Conservation (phyloP, 768 basidiomycete genomes). For the Dacryopinax primogenitus region DNA sequence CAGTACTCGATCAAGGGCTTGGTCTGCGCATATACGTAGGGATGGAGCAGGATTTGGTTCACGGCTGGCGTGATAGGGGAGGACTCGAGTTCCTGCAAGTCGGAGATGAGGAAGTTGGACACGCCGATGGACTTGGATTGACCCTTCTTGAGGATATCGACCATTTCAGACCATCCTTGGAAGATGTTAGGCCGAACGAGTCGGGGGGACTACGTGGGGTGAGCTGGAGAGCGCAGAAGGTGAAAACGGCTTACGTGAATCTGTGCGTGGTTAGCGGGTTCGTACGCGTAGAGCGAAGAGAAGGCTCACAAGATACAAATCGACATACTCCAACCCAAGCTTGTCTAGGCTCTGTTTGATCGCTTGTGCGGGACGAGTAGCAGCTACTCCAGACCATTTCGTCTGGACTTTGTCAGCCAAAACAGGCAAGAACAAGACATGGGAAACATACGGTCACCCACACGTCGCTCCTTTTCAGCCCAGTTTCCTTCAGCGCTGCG, state of each 20-base stretch:
- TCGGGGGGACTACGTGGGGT: slow-evolving; percentile 10
- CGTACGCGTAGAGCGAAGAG: neutral
- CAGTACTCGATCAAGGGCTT: slow-evolving; percentile 44
- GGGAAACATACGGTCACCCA: slow-evolving; percentile 23
- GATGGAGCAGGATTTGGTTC: slow-evolving; percentile 64
- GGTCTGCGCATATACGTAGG: slow-evolving; percentile 53
- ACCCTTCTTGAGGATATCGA: neutral
- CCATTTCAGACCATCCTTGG: slow-evolving; percentile 1
- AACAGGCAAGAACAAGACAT: neutral
- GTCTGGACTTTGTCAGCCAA: too few relatives aligned
- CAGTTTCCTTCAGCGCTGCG: slow-evolving; percentile 28
- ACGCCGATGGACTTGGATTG: slow-evolving; percentile 53
- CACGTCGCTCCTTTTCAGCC: slow-evolving; percentile 27
- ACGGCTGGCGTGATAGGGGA: slow-evolving; percentile 50
- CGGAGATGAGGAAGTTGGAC: slow-evolving; percentile 46
- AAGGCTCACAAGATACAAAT: slow-evolving; percentile 64
- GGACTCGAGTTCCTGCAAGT: slow-evolving; percentile 40
- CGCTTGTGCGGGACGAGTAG: slow-evolving; percentile 23
- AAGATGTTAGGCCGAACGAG: slow-evolving; percentile 11
- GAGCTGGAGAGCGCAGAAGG: neutral
- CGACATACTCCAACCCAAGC: slow-evolving; percentile 49
- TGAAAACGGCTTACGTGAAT: neutral
- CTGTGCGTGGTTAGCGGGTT: neutral
- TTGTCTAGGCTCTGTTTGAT: slow-evolving; percentile 39
- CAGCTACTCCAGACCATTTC: slow-evolving; percentile 16